Evolutionary conservation across 306 rosid species (phyloP), one percentile per base, ranked within the genome.

Genomic region (Fagus crenata): DNA sequence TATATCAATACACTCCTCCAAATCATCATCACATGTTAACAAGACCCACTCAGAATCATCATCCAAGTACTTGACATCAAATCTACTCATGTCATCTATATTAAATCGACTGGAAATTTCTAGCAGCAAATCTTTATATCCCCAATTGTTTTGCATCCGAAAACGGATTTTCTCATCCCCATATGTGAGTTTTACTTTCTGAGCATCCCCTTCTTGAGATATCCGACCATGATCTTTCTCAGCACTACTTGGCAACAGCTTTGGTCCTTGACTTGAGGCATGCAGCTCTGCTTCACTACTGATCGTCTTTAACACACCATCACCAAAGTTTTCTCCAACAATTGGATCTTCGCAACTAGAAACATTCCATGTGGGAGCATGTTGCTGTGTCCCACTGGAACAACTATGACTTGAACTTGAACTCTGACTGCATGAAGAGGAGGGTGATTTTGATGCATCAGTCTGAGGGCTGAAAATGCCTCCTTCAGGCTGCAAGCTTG

Each of bases 21-120:
- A 82, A 84, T 96, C 98, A 77, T 87, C 89, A 84, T 93, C 98
- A 84, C 98, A 89, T 40, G 98, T 93, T 63, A 93, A 84, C 53
- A 96, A 82, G 17, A 96, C 92, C 99, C 99, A 91, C 59, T 96
- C 99, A 5, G 81, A 80, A 53, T 96, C 99, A 78, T 96, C 99
- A 39, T 96, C 99, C 87, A 96, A 89, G 77, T 96, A 96, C 80
- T 89, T 96, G 59, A 96, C 46, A 83, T 89, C 88, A 4, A 74
- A 92, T 69, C 69, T 83, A 75, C 80, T 85, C 89, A 89, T 84
- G 79, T 92, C 96, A 60, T 75, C 77, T 35, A 93, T 81, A 61
- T 80, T 77, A 75, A 91, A 96, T 76, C 98, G 81, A 73, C 74
- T 84, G 46, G 77, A 86, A 36, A 93, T 78, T 88, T 93, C 97